Percentiles rank a stretch among this genome's conserved stretches.
phyloP scores from a whole-genome alignment of 768 basidiomycete genomes.

The Amanita exitialis region DNA sequence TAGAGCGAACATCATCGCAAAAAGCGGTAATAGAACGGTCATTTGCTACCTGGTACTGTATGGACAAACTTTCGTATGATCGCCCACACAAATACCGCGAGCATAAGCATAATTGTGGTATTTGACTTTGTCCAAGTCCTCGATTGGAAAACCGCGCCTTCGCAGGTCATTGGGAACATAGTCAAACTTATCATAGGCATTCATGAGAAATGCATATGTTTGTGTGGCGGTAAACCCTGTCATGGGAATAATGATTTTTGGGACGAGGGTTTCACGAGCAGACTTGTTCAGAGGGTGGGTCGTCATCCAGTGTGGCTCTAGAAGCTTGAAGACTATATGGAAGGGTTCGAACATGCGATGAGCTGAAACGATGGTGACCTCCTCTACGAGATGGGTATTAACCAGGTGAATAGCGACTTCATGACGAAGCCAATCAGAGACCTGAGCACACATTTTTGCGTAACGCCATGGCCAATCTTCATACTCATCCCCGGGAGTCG shows the following conservation, averaged over 20 bases:
- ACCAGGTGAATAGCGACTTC: constrained; percentile 19
- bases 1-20: constrained; percentile 16
- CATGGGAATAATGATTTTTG: not conserved
- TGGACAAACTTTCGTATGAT: constrained; percentile 16
- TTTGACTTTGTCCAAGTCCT: constrained; percentile 15
- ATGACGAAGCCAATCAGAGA: constrained; percentile 20
- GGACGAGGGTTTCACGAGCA: constrained; percentile 13
- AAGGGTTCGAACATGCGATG: constrained; percentile 14
- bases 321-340: constrained; percentile 18
- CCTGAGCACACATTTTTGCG: constrained; percentile 20
- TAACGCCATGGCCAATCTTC: constrained; percentile 24
- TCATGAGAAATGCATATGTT: not conserved
- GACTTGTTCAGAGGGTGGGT: constrained; percentile 19
- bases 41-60: constrained; percentile 13
- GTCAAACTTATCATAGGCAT: constrained; percentile 15
- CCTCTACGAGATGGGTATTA: constrained; percentile 21
- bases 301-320: constrained; percentile 19
- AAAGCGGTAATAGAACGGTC: constrained; percentile 8
- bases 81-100: constrained; percentile 18
- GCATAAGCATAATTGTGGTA: constrained; percentile 22
- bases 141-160: constrained; percentile 18
- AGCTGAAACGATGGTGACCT: constrained; percentile 20
- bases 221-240: not conserved
- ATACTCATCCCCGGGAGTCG: constrained; percentile 6
- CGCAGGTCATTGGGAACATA: constrained; percentile 19